phyloP scores from a whole-genome alignment of 352 stramenopile genomes.

The Phytophthora citrophthora region DNA sequence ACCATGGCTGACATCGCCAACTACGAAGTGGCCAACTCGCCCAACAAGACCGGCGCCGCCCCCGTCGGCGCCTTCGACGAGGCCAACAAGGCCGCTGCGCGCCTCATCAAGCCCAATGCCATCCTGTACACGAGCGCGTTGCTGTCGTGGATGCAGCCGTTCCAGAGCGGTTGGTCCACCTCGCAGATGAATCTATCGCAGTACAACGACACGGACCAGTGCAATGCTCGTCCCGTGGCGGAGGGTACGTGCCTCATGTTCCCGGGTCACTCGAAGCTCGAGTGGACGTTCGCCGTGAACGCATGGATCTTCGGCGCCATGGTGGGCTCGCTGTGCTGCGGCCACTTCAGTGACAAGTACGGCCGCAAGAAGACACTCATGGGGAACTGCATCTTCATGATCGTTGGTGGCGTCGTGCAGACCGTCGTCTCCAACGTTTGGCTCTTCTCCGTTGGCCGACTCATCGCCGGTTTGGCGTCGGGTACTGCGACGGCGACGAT shows the following conservation, averaged over 20 bases:
- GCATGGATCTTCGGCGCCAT: not conserved
- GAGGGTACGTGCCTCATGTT: not conserved
- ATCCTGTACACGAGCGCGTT: not conserved
- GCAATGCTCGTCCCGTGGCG: not conserved
- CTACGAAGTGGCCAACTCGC: not conserved
- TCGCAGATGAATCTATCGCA: not conserved
- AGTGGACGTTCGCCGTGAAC: slow-evolving; percentile 1
- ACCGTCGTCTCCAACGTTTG: not conserved
- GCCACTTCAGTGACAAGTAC: not conserved
- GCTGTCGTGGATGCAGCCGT: not conserved
- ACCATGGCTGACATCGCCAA: not conserved
- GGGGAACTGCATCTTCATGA: slow-evolving; percentile 1
- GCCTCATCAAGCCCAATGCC: not conserved
- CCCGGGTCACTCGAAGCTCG: not conserved
- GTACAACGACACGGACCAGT: slow-evolving; percentile 1
- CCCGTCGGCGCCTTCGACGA: not conserved
- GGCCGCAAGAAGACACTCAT: not conserved
- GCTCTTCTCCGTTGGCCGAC: not conserved
- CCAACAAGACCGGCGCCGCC: not conserved
- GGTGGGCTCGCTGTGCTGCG: not conserved
- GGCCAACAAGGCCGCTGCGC: not conserved
- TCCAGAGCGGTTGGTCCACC: slow-evolving; percentile 1
- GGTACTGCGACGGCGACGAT: not conserved
- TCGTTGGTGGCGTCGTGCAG: not conserved
- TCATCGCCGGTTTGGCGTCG: not conserved